Percentiles rank a stretch among this genome's conserved stretches.
Evolutionary conservation across 495 filamentous ascomycete species (phyloP).

Genomic region (Aspergillus nidulans): DNA sequence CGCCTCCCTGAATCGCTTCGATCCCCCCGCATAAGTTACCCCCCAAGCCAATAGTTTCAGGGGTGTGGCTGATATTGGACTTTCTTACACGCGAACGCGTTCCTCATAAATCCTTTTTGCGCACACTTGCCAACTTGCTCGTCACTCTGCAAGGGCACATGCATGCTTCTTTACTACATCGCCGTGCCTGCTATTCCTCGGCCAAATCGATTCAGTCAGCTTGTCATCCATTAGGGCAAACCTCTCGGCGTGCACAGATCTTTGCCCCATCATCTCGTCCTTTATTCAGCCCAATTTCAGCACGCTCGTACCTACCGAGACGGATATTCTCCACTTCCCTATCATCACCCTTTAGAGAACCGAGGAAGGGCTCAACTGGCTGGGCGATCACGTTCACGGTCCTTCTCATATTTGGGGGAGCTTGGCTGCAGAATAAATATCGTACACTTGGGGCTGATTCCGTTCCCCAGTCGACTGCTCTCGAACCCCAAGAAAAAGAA

Average conservation of each 20-base stretch:
- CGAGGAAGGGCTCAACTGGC: conserved; percentile 35
- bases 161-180: conserved; percentile 32
- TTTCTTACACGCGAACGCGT: conserved; percentile 2
- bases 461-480: conserved; percentile 1
- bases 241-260: conserved; percentile 25
- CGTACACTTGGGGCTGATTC: conserved; percentile 13
- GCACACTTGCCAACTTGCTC: not conserved
- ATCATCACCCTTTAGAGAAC: conserved; percentile 20
- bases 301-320: conserved; percentile 18
- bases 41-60: conserved; percentile 5
- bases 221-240: conserved; percentile 6
- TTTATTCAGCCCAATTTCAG: conserved; percentile 12
- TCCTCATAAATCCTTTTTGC: conserved; percentile 1
- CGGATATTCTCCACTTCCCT: conserved; percentile 28
- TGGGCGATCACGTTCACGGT: conserved; percentile 38
- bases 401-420: conserved; percentile 29
- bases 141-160: conserved; percentile 28
- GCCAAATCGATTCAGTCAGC: conserved; percentile 24
- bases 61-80: conserved; percentile 2
- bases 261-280: conserved; percentile 11
- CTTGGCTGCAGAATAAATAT: conserved; percentile 36
- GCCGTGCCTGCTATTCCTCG: conserved; percentile 32
- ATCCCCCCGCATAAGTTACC: conserved; percentile 12
- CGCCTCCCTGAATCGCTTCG: conserved; percentile 5
- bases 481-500: conserved; percentile 13